These are phyloP conservation scores for Clausena lansium DNA, from an alignment of 345 rosid genomes.

Conservation along the genomic window DNA sequence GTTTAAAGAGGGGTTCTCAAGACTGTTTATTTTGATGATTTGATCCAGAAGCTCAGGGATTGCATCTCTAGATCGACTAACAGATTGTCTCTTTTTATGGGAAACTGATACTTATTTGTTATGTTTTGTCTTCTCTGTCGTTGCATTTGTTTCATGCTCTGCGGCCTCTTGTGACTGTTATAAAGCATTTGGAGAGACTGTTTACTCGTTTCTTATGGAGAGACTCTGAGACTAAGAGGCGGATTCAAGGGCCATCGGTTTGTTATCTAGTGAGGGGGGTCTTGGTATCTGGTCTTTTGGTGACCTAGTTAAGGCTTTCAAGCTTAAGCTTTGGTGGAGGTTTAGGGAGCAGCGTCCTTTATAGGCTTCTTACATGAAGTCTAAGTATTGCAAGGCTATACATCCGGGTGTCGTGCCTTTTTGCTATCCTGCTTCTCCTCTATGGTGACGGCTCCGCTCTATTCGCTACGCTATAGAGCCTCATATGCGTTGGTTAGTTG, in stretches of 20 bases:
- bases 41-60: background rate
- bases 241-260: background rate
- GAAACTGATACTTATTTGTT: background rate
- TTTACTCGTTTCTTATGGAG: background rate
- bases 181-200: rapidly evolving
- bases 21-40: background rate
- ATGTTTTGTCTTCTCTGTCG: background rate
- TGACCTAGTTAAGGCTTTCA: background rate
- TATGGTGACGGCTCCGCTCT: background rate
- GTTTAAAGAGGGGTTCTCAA: rapidly evolving
- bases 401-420: background rate
- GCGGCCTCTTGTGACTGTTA: rapidly evolving
- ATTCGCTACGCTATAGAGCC: background rate
- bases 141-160: background rate
- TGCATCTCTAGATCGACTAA: no score
- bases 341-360: background rate
- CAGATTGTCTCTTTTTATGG: no score
- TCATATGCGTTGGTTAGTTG: background rate
- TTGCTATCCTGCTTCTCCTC: background rate
- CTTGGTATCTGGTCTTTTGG: background rate
- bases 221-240: background rate
- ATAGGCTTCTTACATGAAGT: background rate
- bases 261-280: background rate
- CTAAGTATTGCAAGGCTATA: background rate
- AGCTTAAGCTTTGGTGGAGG: background rate